Conservation (phyloP, 1,284 basidiomycete species). For the Tylopilus orsonianus region DNA sequence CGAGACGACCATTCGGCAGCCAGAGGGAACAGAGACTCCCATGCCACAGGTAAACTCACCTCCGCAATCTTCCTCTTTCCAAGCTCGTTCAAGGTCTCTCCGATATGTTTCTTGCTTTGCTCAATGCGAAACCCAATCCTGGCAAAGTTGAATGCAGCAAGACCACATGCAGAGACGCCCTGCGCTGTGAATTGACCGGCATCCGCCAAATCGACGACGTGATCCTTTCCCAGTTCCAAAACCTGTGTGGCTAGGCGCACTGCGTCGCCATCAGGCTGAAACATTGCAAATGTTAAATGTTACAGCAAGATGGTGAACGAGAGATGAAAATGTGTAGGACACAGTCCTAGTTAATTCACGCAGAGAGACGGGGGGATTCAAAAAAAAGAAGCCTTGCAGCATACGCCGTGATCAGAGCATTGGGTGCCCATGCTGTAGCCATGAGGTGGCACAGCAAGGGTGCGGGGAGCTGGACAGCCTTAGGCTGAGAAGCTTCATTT, state of each 20-base stretch:
- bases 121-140: conserved; percentile 37
- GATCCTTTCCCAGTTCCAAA: conserved; percentile 26
- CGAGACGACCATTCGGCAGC: neutral
- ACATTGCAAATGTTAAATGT: too few relatives aligned
- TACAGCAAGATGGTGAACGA: too few relatives aligned
- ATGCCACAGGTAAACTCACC: conserved; percentile 13
- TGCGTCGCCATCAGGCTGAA: too few relatives aligned
- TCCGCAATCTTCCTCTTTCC: conserved; percentile 23
- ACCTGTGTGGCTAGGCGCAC: conserved; percentile 18
- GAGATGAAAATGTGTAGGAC: too few relatives aligned
- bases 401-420: too few relatives aligned
- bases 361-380: too few relatives aligned
- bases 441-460: too few relatives aligned
- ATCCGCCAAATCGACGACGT: conserved; percentile 42
- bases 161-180: conserved; percentile 55
- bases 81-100: conserved; percentile 23
- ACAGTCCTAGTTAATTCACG: too few relatives aligned
- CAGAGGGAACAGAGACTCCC: neutral
- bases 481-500: too few relatives aligned
- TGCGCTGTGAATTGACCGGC: conserved; percentile 47
- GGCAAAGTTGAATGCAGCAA: conserved; percentile 63
- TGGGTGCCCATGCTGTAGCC: too few relatives aligned
- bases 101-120: conserved; percentile 1
- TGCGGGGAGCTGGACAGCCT: too few relatives aligned
- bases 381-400: too few relatives aligned